Base-by-base conservation (phyloP, 148 eudicot genomes). In the Nyssa sinensis region DNA sequence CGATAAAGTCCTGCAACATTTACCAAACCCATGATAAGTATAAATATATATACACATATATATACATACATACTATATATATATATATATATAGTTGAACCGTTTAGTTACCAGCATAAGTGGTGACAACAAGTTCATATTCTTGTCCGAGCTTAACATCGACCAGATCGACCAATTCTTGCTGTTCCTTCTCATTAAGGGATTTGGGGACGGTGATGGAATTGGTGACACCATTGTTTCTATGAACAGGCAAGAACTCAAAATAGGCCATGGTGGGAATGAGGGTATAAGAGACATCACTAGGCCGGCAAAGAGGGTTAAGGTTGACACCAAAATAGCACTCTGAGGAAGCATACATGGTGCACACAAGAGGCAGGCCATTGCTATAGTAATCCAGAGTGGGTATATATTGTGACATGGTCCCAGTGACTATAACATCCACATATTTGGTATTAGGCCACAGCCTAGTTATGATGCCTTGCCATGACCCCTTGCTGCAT, bases 271-370 rank as follows among this genome's bases (percentile, higher is more conserved):
- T 91, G 35, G 75, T 81, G 2, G 97, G 97, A 8, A 91, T 84
- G 5, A 91, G 86, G 2, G 97, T 91, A 53, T 91, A 91, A 0
- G 89, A 75, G 11, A 89, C 97, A 21, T 91, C 94, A 41, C 86
- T 79, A 9, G 97, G 97, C 68, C 86, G 86, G 31, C 92, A 86
- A 30, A 91, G 76, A 1, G 94, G 97, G 82, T 89, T 87, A 21
- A 91, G 78, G 68, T 91, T 91, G 29, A 91, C 88, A 39, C 97
- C 97, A 74, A 91, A 91, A 72, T 89, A 89, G 51, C 94, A 89
- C 83, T 91, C 94, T 0, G 94, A 91, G 0, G 97, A 91, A 1
- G 92, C 94, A 68, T 91, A 91, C 93, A 89, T 89, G 34, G 94
- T 89, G 69, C 90, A 91, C 37, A 91, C 97, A 23, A 89, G 75